Evolutionary conservation across 2,329 filamentous ascomycete species (phyloP), one percentile per base, ranked within the genome.

Genomic region (Pyrenophora seminiperda): DNA sequence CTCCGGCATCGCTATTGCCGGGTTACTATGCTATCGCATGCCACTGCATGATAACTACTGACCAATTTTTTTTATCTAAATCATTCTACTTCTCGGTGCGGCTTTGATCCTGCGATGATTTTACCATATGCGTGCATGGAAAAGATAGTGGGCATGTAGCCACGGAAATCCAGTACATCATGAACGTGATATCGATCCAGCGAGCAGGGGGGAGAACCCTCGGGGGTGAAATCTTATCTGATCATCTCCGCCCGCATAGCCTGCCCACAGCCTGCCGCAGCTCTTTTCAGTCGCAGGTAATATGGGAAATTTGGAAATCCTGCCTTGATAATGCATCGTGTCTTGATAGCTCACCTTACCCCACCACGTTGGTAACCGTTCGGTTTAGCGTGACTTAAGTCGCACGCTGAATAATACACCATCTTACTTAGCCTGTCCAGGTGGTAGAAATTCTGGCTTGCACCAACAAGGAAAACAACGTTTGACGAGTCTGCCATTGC

Each of bases 221-320:
- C 41, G 33, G 43, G 50, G 53, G 40, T 13, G 31, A 40, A 54
- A 68, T 68, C 62, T 65, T 58, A 68, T 68, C 59, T 58, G 59
- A 65, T 63, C 59, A 63, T 59, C 60, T 65, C 59, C 61, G 53
- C 19, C 53, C 41, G 47, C 54, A 37, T 47, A 14, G 32, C 17
- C 24, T 20, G 43, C 27, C 43, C 29, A 38, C 38, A 32, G 47
- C 30, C 22, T 30, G 19, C 22, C 45, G 47, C 38, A n/a, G n/a
- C 40, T 37, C 27, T 22, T 42, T 20, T 24, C 14, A 14, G 33
- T 18, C 2, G 30, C 29, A 29, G 20, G 10, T n/a, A n/a, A 20
- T 13, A 43, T 32, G 33, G 24, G 24, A 20, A 40, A 22, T 15
- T 24, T 13, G 22, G 22, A 31, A 51, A 51, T 32, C 22, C 17